phyloP scores from a whole-genome alignment of 345 rosid species.

The Euphorbia peplus region DNA sequence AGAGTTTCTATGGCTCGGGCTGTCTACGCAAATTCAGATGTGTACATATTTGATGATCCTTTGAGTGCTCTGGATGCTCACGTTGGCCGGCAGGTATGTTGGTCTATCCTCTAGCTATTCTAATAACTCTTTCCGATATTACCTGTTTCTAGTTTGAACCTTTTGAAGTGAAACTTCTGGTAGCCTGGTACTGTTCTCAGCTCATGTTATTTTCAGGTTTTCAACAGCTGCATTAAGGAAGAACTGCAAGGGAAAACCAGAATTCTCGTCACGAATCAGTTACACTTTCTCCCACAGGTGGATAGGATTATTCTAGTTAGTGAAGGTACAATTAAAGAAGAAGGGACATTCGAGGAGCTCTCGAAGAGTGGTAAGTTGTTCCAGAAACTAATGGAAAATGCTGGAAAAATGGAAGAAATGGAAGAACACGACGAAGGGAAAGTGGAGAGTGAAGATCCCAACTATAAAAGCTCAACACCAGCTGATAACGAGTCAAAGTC shows the following conservation, averaged over 20 bases:
- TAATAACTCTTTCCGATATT: neutral
- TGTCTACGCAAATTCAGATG: conserved; percentile 29
- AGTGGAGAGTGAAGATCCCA: conserved; percentile 41
- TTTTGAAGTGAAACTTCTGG: conserved; percentile 4
- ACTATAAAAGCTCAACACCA: conserved; percentile 37
- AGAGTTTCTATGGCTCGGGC: conserved; percentile 34
- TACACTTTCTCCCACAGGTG: conserved; percentile 96
- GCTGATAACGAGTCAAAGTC: conserved; percentile 46
- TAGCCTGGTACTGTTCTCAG: neutral
- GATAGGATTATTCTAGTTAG: conserved; percentile 86
- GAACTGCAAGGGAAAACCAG: conserved; percentile 77
- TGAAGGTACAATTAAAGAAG: conserved; percentile 88
- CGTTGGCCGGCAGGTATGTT: conserved; percentile 30
- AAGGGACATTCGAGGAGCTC: conserved; percentile 90
- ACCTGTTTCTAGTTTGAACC: neutral
- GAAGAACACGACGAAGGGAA: conserved; percentile 70
- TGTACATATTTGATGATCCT: conserved; percentile 33
- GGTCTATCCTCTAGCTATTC: neutral
- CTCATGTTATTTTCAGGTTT: conserved; percentile 54
- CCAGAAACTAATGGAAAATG: conserved; percentile 97
- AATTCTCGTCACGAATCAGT: conserved; percentile 98
- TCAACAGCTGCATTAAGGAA: conserved; percentile 83
- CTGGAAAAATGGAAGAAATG: conserved; percentile 74
- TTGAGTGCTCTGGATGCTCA: conserved; percentile 37
- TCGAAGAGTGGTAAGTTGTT: conserved; percentile 61